A percentile compares a stretch with the other conserved stretches of the same genome.
Conservation (phyloP, 805 yeast genomes). For the Candida ficus region DNA sequence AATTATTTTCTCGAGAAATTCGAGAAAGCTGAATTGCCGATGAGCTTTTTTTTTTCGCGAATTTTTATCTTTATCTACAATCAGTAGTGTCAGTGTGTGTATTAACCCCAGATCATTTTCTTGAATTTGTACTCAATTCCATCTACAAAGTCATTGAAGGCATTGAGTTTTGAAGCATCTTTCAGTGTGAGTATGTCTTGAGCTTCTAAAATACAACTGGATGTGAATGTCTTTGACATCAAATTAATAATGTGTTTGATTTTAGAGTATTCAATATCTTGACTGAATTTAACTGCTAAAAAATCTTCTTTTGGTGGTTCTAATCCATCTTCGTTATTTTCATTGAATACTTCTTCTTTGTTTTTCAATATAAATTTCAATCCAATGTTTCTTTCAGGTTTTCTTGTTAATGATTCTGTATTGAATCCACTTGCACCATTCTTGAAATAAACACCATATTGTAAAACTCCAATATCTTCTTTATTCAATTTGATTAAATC, state of each 20-base stretch:
- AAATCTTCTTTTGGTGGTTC: background rate
- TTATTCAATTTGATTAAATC: conserved; percentile 16
- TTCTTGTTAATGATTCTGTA: conserved; percentile 17
- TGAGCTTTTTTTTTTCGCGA: too few relatives aligned
- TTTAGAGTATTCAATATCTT: conserved; percentile 20
- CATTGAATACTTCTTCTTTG: background rate
- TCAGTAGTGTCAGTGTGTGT: too few relatives aligned
- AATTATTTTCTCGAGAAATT: background rate
- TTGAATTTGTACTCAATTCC: conserved; percentile 32
- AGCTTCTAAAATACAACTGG: conserved; percentile 20
- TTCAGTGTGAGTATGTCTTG: conserved; percentile 29
- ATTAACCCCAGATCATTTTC: conserved; percentile 35
- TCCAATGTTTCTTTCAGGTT: conserved; percentile 30
- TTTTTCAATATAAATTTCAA: conserved; percentile 18
- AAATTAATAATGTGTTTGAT: conserved; percentile 21
- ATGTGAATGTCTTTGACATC: conserved; percentile 22
- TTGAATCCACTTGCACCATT: conserved; percentile 8
- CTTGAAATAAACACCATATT: conserved; percentile 27
- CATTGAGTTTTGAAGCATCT: conserved; percentile 30
- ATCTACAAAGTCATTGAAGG: conserved; percentile 27
- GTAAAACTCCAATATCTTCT: conserved; percentile 19
- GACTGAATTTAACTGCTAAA: conserved; percentile 22
- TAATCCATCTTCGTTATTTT: background rate
- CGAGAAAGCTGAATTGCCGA: background rate
- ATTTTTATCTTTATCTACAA: too few relatives aligned